A percentile compares a stretch with the other conserved stretches of the same genome.
phyloP scores from a whole-genome alignment of 2,329 filamentous ascomycete species.

The Verticillium nubilum region DNA sequence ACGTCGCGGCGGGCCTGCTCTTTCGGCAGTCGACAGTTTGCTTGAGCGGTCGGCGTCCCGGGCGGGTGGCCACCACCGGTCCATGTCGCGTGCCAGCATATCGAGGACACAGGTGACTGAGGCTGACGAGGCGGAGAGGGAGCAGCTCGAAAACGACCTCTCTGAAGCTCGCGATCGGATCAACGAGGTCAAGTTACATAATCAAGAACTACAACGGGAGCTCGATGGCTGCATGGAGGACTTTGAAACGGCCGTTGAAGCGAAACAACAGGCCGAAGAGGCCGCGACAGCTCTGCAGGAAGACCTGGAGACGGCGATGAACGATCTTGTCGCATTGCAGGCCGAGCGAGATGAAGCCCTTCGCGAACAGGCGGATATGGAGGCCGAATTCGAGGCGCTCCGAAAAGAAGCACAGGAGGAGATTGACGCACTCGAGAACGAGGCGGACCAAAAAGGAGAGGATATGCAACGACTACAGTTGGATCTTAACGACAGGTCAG shows the following conservation, averaged over 20 bases:
- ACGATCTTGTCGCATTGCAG: slow-evolving; percentile 74
- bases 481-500: slow-evolving; percentile 69
- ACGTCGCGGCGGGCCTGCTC: slow-evolving; percentile 59
- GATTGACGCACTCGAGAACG: slow-evolving; percentile 61
- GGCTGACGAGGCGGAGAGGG: slow-evolving; percentile 70
- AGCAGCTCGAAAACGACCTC: slow-evolving; percentile 80
- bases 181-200: slow-evolving; percentile 79
- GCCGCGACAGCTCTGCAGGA: slow-evolving; percentile 62
- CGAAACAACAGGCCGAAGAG: slow-evolving; percentile 55
- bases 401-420: slow-evolving; percentile 61
- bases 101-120: slow-evolving; percentile 54
- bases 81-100: slow-evolving; percentile 69
- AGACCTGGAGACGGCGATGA: slow-evolving; percentile 72
- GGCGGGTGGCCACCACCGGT: slow-evolving; percentile 62
- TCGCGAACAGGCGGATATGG: slow-evolving; percentile 54
- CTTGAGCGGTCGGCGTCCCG: slow-evolving; percentile 92
- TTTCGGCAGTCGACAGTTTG: slow-evolving; percentile 77
- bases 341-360: slow-evolving; percentile 82
- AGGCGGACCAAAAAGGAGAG: slow-evolving; percentile 66
- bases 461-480: slow-evolving; percentile 65
- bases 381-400: slow-evolving; percentile 56
- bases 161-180: slow-evolving; percentile 81
- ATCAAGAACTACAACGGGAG: slow-evolving; percentile 81
- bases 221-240: slow-evolving; percentile 75
- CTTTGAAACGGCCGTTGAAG: slow-evolving; percentile 65